phyloP scores from a whole-genome alignment of 169 alveolate genomes.

The Cryptosporidium andersoni region DNA sequence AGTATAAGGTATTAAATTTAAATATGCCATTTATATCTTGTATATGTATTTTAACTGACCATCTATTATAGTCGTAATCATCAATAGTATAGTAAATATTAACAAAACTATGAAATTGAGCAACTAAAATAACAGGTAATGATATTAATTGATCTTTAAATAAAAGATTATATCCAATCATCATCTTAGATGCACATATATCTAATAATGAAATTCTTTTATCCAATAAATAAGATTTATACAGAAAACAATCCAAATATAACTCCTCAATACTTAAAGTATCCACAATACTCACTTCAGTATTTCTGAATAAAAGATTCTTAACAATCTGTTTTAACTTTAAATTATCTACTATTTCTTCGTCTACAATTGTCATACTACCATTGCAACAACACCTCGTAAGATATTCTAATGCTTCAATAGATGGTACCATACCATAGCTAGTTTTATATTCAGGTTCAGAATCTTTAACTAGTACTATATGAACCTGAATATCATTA shows the following conservation, averaged over 20 bases:
- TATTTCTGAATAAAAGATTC: slow-evolving; percentile 14
- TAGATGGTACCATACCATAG: slow-evolving; percentile 19
- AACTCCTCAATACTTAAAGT: too few species aligned
- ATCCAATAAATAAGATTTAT: background rate
- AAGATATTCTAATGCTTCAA: slow-evolving; percentile 30
- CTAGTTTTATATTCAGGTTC: background rate
- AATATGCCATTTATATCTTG: too few species aligned
- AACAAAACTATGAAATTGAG: slow-evolving; percentile 33
- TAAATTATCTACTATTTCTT: background rate
- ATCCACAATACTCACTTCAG: background rate
- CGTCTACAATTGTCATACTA: background rate
- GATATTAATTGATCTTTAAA: background rate
- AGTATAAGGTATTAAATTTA: too few species aligned
- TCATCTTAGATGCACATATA: slow-evolving; percentile 5
- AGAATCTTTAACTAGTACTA: slow-evolving; percentile 11
- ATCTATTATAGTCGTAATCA: background rate
- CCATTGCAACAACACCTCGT: slow-evolving; percentile 2
- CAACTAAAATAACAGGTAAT: slow-evolving; percentile 7
- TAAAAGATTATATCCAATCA: slow-evolving; percentile 22
- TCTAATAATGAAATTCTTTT: slow-evolving; percentile 24
- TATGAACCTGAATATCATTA: slow-evolving; percentile 33
- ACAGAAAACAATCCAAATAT: too few species aligned
- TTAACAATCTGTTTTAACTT: slow-evolving; percentile 12
- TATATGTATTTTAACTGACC: slow-evolving; percentile 18
- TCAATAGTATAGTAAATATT: slow-evolving; percentile 7